These are phyloP conservation scores for Durio zibethinus DNA, from an alignment of 345 rosid species.

Conservation along the genomic window DNA sequence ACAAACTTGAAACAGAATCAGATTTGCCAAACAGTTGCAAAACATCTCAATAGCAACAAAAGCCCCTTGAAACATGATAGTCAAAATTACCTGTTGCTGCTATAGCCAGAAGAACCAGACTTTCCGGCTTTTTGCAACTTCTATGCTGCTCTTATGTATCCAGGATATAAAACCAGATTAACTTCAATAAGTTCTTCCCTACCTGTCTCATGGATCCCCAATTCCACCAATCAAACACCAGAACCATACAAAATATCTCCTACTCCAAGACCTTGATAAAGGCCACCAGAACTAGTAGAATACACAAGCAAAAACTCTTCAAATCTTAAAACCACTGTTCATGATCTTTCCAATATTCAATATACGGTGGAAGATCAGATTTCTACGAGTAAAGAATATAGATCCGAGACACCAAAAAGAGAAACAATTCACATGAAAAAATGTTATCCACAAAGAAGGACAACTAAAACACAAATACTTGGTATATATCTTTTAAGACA, in stretches of 20 bases:
- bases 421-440: constrained; percentile 22
- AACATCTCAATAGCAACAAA: neutral
- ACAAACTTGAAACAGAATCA: neutral
- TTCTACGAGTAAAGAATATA: neutral
- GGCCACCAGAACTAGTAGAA: neutral
- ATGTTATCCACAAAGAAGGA: constrained; percentile 19
- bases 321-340: neutral
- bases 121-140: neutral
- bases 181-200: constrained; percentile 13
- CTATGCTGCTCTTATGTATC: constrained; percentile 8
- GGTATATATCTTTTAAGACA: neutral
- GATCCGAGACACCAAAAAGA: constrained; percentile 23
- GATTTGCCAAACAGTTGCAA: neutral
- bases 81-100: neutral
- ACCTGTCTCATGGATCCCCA: constrained; percentile 7
- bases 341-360: neutral
- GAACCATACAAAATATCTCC: constrained; percentile 16
- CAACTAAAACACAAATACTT: neutral
- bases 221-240: constrained; percentile 9
- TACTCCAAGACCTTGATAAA: neutral
- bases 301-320: constrained; percentile 5
- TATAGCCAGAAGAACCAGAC: neutral
- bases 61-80: neutral
- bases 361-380: constrained; percentile 8
- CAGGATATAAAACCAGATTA: constrained; percentile 21